Evolutionary conservation across 306 rosid genomes (phyloP).

Genomic region (Crotalaria pallida): DNA sequence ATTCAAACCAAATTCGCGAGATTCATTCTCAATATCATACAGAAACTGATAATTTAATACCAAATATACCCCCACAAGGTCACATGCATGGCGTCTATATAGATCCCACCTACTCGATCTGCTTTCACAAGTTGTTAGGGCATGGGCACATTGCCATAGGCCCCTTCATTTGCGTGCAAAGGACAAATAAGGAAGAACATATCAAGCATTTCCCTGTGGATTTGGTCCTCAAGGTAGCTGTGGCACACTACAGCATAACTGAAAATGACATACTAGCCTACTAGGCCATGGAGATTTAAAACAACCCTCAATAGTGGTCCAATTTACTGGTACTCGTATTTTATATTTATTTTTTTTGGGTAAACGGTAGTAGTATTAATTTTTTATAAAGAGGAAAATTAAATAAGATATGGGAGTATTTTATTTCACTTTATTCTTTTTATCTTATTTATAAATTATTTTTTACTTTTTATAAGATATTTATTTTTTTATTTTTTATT

Average conservation of each 20-base stretch:
- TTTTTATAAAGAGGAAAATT: too few species aligned
- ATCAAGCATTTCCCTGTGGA: neutral
- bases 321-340: too few species aligned
- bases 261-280: slow-evolving; percentile 3
- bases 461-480: too few species aligned
- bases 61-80: slow-evolving; percentile 20
- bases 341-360: too few species aligned
- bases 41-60: neutral
- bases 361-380: too few species aligned
- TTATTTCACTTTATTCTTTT: too few species aligned
- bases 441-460: too few species aligned
- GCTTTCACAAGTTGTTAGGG: slow-evolving; percentile 12
- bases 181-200: slow-evolving; percentile 22
- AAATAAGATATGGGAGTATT: too few species aligned
- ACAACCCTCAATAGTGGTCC: neutral
- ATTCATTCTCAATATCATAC: slow-evolving; percentile 25
- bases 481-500: too few species aligned
- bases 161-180: slow-evolving; percentile 10
- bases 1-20: slow-evolving; percentile 15
- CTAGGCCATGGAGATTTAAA: neutral
- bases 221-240: neutral
- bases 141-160: neutral
- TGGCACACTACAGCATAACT: neutral
- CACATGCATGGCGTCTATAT: slow-evolving; percentile 27
- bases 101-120: slow-evolving; percentile 32